These are phyloP conservation scores for Leishmania amazonensis DNA, from an alignment of 208 protist species.

Conservation along the genomic window DNA sequence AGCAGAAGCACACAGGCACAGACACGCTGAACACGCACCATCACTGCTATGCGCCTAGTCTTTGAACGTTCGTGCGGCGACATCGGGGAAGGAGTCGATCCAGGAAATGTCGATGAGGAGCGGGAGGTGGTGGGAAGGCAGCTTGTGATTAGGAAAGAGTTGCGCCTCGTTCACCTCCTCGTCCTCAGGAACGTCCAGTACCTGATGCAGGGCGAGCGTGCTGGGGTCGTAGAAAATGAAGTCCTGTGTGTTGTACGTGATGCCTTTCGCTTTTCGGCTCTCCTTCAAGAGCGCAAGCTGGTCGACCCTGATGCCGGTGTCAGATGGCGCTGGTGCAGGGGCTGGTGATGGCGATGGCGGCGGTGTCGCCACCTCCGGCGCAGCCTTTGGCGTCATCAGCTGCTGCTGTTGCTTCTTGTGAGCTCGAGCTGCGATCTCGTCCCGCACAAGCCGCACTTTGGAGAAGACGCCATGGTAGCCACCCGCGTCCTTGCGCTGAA, in stretches of 20 bases:
- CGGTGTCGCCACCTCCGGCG: not conserved
- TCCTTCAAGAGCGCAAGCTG: conserved; percentile 43
- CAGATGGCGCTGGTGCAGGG: not conserved
- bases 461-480: conserved; percentile 37
- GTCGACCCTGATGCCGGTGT: conserved; percentile 9
- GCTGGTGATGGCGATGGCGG: not conserved
- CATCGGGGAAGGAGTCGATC: conserved; percentile 71
- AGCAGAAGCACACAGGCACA: not conserved
- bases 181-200: conserved; percentile 79
- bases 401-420: conserved; percentile 8
- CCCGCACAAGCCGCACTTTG: conserved; percentile 32
- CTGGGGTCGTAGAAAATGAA: conserved; percentile 86
- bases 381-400: not conserved
- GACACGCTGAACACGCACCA: not conserved
- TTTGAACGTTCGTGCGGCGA: conserved; percentile 49
- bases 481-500: conserved; percentile 17
- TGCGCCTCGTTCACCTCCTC: conserved; percentile 50
- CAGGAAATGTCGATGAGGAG: conserved; percentile 85
- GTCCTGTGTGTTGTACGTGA: conserved; percentile 74
- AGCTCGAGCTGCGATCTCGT: conserved; percentile 18
- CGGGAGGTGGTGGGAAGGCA: conserved; percentile 84
- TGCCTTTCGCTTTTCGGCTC: conserved; percentile 33
- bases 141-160: conserved; percentile 64
- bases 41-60: conserved; percentile 16
- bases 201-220: conserved; percentile 73